Percentiles rank a stretch among this genome's conserved stretches.
Evolutionary conservation across 2,329 filamentous ascomycete genomes (phyloP).

Genomic region (Arachnopeziza araneosa): DNA sequence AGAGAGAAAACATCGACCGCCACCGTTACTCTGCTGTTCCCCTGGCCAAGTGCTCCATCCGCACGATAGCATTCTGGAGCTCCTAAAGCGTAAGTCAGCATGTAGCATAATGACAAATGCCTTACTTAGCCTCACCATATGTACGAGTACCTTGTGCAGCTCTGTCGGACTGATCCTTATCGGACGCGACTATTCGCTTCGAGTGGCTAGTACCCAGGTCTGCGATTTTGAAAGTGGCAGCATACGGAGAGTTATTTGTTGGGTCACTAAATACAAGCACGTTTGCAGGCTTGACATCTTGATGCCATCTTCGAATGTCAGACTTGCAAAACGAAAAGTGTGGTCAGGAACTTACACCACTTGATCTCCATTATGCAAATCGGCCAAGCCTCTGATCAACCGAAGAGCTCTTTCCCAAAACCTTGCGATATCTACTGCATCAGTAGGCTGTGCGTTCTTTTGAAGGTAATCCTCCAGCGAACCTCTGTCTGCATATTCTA

Average conservation of each 20-base stretch:
- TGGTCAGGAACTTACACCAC: not conserved
- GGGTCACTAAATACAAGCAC: not conserved
- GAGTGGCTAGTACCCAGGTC: not conserved
- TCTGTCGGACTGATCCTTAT: not conserved
- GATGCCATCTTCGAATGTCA: not conserved
- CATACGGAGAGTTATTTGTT: not conserved
- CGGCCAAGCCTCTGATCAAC: not conserved
- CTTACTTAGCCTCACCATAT: constrained; percentile 3
- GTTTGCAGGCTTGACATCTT: constrained; percentile 1
- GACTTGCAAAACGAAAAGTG: not conserved
- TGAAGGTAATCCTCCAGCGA: not conserved
- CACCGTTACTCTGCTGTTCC: not conserved
- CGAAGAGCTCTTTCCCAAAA: not conserved
- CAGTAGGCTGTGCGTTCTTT: not conserved
- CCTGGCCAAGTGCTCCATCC: not conserved
- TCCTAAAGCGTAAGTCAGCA: constrained; percentile 14
- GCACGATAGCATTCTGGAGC: constrained; percentile 26
- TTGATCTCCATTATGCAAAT: not conserved
- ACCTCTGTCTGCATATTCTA: not conserved
- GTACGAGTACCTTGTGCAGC: constrained; percentile 9
- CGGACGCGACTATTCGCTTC: not conserved
- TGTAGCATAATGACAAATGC: not conserved
- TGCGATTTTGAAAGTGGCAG: not conserved
- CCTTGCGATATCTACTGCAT: not conserved
- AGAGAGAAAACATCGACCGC: constrained; percentile 17